These are phyloP conservation scores for Ziziphus jujuba DNA, from an alignment of 306 rosid species.

Conservation along the genomic window DNA sequence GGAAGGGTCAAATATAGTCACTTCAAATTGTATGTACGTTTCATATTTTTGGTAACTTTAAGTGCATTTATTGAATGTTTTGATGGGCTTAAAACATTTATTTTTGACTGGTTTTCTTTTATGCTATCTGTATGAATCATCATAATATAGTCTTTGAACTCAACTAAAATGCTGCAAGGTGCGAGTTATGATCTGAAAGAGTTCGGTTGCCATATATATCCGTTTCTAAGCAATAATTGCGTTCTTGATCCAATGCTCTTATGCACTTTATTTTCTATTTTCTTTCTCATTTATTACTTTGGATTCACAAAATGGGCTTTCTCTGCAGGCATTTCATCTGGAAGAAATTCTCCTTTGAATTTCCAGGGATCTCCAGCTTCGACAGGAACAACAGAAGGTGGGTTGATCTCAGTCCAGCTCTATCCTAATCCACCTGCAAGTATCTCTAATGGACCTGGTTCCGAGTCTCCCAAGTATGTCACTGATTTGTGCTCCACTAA, in stretches of 20 bases:
- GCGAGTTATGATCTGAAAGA: too few relatives aligned
- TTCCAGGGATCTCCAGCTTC: constrained; percentile 64
- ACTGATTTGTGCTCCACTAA: constrained; percentile 10
- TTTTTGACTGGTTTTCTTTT: too few relatives aligned
- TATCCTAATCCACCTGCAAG: constrained; percentile 51
- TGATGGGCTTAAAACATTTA: too few relatives aligned
- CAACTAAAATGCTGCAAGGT: too few relatives aligned
- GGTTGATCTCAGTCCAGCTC: constrained; percentile 48
- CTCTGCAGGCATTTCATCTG: constrained; percentile 65
- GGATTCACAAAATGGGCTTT: not conserved
- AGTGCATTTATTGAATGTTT: too few relatives aligned
- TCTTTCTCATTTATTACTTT: not conserved
- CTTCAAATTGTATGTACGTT: too few relatives aligned
- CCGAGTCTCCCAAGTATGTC: constrained; percentile 63
- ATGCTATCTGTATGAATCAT: too few relatives aligned
- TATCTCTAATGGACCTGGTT: constrained; percentile 44
- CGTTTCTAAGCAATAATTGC: too few relatives aligned
- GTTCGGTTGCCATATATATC: too few relatives aligned
- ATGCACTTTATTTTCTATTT: not conserved
- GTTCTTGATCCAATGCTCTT: too few relatives aligned
- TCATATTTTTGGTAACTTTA: too few relatives aligned
- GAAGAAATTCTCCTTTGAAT: constrained; percentile 37
- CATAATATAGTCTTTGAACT: too few relatives aligned
- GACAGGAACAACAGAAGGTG: constrained; percentile 38
- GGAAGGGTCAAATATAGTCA: not conserved